Evolutionary conservation across 1,284 basidiomycete genomes (phyloP).

Genomic region (Coniferiporia sulphurascens): DNA sequence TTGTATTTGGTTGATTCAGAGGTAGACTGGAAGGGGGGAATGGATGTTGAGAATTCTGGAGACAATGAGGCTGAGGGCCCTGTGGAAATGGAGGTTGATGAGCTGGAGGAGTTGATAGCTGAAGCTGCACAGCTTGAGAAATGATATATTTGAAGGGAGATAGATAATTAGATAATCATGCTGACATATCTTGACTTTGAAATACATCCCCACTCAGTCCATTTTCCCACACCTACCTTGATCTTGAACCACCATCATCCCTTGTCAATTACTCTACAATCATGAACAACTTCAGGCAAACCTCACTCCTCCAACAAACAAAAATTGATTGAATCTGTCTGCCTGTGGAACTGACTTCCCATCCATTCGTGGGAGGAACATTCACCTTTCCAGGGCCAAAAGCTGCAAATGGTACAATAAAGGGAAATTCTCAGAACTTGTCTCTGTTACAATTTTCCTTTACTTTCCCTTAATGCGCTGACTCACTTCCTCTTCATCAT

Average conservation of each 20-base stretch:
- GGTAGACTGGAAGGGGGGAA: background rate
- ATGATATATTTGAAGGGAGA: background rate
- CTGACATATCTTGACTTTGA: background rate
- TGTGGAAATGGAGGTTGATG: background rate
- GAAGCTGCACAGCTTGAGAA: background rate
- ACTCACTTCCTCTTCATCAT: too few species aligned
- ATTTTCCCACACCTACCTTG: background rate
- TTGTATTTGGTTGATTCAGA: background rate
- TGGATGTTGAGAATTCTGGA: background rate
- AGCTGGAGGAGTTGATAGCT: background rate
- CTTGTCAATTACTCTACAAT: background rate
- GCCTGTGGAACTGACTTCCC: background rate
- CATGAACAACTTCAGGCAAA: background rate
- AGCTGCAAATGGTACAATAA: slow-evolving; percentile 10
- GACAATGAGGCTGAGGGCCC: background rate
- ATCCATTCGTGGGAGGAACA: slow-evolving; percentile 1
- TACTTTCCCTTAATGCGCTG: too few species aligned
- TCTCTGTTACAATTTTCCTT: too few species aligned
- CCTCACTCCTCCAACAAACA: background rate
- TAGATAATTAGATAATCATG: background rate
- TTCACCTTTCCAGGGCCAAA: slow-evolving; percentile 1
- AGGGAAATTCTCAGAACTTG: background rate
- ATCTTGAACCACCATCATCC: background rate
- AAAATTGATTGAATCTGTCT: background rate
- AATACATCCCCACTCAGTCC: background rate